Percentiles rank a stretch among this genome's conserved stretches.
These are phyloP conservation scores for Rhinocladiella mackenziei DNA, from an alignment of 2,329 filamentous ascomycete species.

Conservation along the genomic window DNA sequence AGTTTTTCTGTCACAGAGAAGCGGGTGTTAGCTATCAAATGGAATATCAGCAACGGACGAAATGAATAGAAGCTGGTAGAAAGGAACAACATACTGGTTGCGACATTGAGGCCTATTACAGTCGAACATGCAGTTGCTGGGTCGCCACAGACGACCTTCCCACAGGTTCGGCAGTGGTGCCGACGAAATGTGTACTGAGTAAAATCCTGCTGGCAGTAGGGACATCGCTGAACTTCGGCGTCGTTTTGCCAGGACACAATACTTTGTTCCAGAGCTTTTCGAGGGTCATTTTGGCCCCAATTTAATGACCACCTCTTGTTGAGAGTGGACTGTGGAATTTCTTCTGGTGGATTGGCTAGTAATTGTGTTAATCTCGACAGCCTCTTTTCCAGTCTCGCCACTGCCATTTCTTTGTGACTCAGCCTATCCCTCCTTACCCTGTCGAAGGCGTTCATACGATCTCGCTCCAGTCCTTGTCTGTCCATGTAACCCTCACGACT, in stretches of 20 bases:
- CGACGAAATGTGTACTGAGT: slow-evolving; percentile 86
- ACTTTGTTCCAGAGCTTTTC: slow-evolving; percentile 81
- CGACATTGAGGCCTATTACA: slow-evolving; percentile 76
- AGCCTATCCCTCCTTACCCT: slow-evolving; percentile 70
- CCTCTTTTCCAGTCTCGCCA: slow-evolving; percentile 84
- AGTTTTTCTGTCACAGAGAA: slow-evolving; percentile 28
- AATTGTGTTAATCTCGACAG: slow-evolving; percentile 85
- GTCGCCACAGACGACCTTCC: slow-evolving; percentile 88
- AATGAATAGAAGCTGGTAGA: neutral
- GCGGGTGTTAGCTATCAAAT: slow-evolving; percentile 21
- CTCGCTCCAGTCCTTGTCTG: slow-evolving; percentile 65
- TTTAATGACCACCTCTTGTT: slow-evolving; percentile 51
- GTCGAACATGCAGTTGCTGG: slow-evolving; percentile 76
- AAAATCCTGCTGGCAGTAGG: slow-evolving; percentile 95
- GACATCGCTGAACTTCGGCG: slow-evolving; percentile 70
- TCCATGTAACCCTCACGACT: slow-evolving; percentile 94
- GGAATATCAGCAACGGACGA: slow-evolving; percentile 23
- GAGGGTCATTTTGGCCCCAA: slow-evolving; percentile 64
- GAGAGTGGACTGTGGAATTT: slow-evolving; percentile 49
- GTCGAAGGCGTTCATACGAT: slow-evolving; percentile 69
- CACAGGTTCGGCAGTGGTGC: slow-evolving; percentile 93
- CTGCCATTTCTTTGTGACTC: slow-evolving; percentile 80
- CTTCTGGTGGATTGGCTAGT: slow-evolving; percentile 69
- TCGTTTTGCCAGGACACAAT: slow-evolving; percentile 97
- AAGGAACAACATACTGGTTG: slow-evolving; percentile 50